phyloP scores from a whole-genome alignment of 257 asterid genomes.

The Parsonsia alboflavescens region DNA sequence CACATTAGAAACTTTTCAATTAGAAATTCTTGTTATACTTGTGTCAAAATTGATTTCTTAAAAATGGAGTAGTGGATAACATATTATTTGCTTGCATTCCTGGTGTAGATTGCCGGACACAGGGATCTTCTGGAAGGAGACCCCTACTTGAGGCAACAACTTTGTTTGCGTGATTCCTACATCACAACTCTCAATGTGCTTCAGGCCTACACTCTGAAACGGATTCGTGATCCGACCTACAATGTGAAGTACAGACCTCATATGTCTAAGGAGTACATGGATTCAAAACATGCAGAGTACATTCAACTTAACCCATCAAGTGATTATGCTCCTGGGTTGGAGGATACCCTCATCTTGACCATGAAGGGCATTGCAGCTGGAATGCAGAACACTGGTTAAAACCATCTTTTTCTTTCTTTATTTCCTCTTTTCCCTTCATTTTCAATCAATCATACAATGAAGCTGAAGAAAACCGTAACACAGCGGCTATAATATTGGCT shows the following conservation, averaged over 20 bases:
- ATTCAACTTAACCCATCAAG: constrained; percentile 38
- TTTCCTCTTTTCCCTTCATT: no score
- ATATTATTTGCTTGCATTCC: background rate
- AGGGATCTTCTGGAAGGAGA: constrained; percentile 47
- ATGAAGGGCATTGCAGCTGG: constrained; percentile 64
- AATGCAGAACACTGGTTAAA: constrained; percentile 52
- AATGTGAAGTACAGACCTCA: constrained; percentile 38
- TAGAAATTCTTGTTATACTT: background rate
- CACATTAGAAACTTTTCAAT: background rate
- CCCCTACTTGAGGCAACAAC: constrained; percentile 44
- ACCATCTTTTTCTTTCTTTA: background rate
- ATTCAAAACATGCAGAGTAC: constrained; percentile 34
- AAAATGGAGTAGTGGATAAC: no score
- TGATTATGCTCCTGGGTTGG: constrained; percentile 53
- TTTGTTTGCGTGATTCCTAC: constrained; percentile 41
- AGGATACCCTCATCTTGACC: constrained; percentile 50
- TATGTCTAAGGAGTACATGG: constrained; percentile 36
- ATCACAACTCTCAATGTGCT: constrained; percentile 40
- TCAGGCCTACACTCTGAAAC: constrained; percentile 45
- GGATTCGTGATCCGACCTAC: constrained; percentile 41
- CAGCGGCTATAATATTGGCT: background rate
- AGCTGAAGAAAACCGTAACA: background rate
- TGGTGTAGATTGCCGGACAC: constrained; percentile 44
- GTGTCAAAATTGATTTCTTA: background rate
- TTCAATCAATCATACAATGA: background rate